These are phyloP conservation scores for Cercospora sp. DNA, from an alignment of 2,329 filamentous ascomycete species.

Conservation along the genomic window DNA sequence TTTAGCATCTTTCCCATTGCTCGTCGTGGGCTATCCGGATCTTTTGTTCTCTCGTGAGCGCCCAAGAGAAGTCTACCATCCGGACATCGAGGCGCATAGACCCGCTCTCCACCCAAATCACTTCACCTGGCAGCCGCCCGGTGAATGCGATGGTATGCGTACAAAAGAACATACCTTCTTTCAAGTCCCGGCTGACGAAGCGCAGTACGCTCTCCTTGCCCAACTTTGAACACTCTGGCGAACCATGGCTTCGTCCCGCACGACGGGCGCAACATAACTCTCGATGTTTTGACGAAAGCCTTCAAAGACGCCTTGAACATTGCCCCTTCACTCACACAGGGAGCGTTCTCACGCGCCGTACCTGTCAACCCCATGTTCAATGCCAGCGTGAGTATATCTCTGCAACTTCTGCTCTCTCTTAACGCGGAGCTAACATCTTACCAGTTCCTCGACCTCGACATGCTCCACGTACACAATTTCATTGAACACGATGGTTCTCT, in stretches of 20 bases:
- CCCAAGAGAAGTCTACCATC: neutral
- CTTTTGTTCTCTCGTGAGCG: neutral
- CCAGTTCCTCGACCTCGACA: neutral
- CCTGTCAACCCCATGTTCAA: neutral
- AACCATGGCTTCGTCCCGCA: neutral
- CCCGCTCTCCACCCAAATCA: neutral
- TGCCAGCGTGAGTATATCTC: neutral
- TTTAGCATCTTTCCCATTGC: neutral
- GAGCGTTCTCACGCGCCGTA: neutral
- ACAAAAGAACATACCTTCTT: neutral
- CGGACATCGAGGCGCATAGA: neutral
- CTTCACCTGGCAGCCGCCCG: neutral
- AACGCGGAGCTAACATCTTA: neutral
- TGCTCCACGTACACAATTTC: neutral
- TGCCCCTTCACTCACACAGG: neutral
- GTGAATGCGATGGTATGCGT: neutral
- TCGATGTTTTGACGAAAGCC: neutral
- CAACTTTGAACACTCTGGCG: neutral
- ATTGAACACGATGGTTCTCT: neutral
- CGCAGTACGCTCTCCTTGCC: neutral
- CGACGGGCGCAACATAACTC: neutral
- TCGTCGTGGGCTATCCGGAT: neutral
- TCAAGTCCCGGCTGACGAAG: neutral
- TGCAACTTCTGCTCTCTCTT: neutral
- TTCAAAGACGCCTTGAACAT: neutral